Evolutionary conservation across 495 filamentous ascomycete genomes (phyloP).

Genomic region (Penicillium cosmopolitanum): DNA sequence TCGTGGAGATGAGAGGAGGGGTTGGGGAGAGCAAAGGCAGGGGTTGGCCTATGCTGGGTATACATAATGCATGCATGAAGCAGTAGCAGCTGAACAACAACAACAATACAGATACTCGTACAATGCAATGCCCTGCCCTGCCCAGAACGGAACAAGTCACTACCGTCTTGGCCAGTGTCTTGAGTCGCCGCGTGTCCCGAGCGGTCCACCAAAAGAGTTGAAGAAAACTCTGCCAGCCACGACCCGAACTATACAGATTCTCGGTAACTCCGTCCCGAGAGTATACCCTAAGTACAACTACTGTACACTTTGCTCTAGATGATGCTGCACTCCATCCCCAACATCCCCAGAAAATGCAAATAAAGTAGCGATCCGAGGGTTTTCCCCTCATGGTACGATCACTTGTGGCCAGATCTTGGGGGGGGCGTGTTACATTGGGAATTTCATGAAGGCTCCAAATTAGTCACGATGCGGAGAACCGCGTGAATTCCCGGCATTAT

Average conservation of each 20-base stretch:
- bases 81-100: no score
- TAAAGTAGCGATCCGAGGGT: constrained; percentile 1
- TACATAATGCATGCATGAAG: not conserved
- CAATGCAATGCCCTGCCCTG: not conserved
- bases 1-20: not conserved
- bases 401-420: constrained; percentile 3
- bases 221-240: not conserved
- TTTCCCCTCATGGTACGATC: constrained; percentile 7
- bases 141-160: not conserved
- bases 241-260: not conserved
- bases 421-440: constrained; percentile 4
- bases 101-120: no score
- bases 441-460: not conserved
- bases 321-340: no score
- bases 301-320: no score
- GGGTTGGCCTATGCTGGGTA: not conserved
- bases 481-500: not conserved
- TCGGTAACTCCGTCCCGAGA: not conserved
- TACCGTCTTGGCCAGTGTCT: not conserved
- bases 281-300: no score
- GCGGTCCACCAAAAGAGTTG: not conserved
- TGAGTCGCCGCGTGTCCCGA: not conserved
- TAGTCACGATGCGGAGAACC: constrained; percentile 4
- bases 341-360: constrained; percentile 2
- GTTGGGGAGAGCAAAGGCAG: not conserved